Evolutionary conservation across 177 flowering plant genomes (phyloP), one percentile per base, ranked within the genome.

Genomic region (Vitis hybrid): DNA sequence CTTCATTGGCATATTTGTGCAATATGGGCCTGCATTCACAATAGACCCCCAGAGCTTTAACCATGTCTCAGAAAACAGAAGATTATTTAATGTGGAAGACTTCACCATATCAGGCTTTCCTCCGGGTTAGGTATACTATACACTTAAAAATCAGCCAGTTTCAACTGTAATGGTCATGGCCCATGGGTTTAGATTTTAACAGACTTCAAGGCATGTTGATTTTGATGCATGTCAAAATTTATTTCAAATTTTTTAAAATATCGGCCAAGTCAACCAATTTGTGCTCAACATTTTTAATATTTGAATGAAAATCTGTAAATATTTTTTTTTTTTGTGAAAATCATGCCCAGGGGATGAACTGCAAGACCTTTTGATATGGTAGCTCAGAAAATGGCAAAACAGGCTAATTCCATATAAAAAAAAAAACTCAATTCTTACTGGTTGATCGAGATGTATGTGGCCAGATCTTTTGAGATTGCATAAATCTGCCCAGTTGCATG

Each of bases 1-100:
- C 98, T 81, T 93, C 98, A 82, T 93, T 93, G 54, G 98, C 97
- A 82, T 84, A 91, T 80, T 93, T 93, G 72, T 93, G 98, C 84
- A 93, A 78, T 75, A 93, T 89, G 31, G 80, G 87, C 82, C 98
- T 93, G 82, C 73, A 78, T 45, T 68, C 68, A 83, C 49, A 75
- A 68, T 12, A 15, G 57, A 73, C 13, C 66, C 51, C 50, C 50
- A 70, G 53, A 66, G 54, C 45, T 22, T 75, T 34, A 70, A 22
- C 22, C 14, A 6, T 49, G n/a, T 31, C 29, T 67, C 39, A 18
- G 2, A 63, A 19, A 45, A 14, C 13, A 58, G 19, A 52, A 53
- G 11, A 45, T 57, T 54, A 15, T 45, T 53, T 31, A 16, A 68
- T 26, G 5, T 49, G 66, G 19, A 13, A 68, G 63, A 22, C 5